These are phyloP conservation scores for Phaeophleospora eucalypticola DNA, from an alignment of 2,329 filamentous ascomycete species.

Conservation along the genomic window DNA sequence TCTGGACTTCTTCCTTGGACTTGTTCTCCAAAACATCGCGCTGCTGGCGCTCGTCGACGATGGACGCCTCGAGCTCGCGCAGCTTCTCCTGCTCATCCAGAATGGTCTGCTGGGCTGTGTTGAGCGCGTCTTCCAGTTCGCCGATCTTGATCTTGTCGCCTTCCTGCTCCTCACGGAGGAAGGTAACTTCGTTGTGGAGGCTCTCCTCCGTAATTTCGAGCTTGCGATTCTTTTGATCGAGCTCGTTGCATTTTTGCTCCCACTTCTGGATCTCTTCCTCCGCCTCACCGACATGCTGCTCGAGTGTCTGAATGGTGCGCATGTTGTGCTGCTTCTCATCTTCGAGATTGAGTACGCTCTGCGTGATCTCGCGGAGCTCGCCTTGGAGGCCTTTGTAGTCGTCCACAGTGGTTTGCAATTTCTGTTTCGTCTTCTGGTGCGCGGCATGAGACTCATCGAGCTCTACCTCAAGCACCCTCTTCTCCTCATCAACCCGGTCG, in stretches of 20 bases:
- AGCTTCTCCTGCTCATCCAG: slow-evolving; percentile 74
- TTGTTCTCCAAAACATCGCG: slow-evolving; percentile 79
- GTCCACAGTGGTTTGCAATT: slow-evolving; percentile 70
- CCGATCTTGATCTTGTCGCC: slow-evolving; percentile 97
- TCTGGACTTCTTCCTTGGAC: slow-evolving; percentile 93
- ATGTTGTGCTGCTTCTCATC: slow-evolving; percentile 80
- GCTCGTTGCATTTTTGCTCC: slow-evolving; percentile 77
- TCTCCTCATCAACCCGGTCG: slow-evolving; percentile 41
- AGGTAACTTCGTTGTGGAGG: slow-evolving; percentile 86
- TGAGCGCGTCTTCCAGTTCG: slow-evolving; percentile 79
- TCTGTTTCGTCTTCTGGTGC: slow-evolving; percentile 58
- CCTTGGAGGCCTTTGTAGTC: slow-evolving; percentile 88
- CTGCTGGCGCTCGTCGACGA: slow-evolving; percentile 77
- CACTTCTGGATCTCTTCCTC: slow-evolving; percentile 83
- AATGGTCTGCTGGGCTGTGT: slow-evolving; percentile 72
- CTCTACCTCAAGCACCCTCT: slow-evolving; percentile 39
- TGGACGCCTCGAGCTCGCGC: slow-evolving; percentile 54
- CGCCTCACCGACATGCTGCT: slow-evolving; percentile 75
- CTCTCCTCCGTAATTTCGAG: slow-evolving; percentile 90
- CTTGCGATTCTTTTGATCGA: slow-evolving; percentile 82
- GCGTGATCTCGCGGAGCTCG: slow-evolving; percentile 89
- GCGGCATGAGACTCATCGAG: slow-evolving; percentile 48
- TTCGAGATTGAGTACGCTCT: slow-evolving; percentile 79
- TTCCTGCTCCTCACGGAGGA: slow-evolving; percentile 94
- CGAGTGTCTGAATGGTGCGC: slow-evolving; percentile 74